A percentile compares a stretch with the other conserved stretches of the same genome.
Evolutionary conservation across 208 protist species (phyloP).

Genomic region (Crithidia fasciculata): DNA sequence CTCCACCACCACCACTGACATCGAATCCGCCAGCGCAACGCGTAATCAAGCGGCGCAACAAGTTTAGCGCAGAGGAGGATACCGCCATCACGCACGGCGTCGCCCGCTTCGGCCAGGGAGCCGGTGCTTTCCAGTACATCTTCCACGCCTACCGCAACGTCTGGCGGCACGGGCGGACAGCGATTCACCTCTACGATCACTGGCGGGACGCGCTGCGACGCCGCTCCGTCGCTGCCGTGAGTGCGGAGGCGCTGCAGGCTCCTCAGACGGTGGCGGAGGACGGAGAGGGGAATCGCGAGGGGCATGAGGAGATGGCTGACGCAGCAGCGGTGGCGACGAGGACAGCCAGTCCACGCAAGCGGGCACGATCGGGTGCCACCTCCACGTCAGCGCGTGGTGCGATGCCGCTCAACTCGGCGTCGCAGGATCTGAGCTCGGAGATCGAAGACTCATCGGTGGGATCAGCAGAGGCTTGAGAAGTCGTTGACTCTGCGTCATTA

Average conservation of each 20-base stretch:
- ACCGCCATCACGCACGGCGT: constrained; percentile 80
- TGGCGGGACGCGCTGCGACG: constrained; percentile 77
- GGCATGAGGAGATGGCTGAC: too few species aligned
- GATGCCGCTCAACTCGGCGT: too few species aligned
- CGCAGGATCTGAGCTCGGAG: constrained; percentile 22
- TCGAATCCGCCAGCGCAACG: neutral
- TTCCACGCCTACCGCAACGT: constrained; percentile 58
- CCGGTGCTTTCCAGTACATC: constrained; percentile 69
- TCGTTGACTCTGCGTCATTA: too few species aligned
- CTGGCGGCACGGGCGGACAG: constrained; percentile 65
- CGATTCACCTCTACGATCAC: constrained; percentile 80
- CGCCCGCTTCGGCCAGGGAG: constrained; percentile 51
- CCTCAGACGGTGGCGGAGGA: neutral
- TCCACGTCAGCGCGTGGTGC: too few species aligned
- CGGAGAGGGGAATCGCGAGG: neutral
- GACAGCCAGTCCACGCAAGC: too few species aligned
- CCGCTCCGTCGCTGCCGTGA: constrained; percentile 27
- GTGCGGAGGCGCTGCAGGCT: neutral
- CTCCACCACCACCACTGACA: neutral
- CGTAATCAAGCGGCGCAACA: constrained; percentile 33
- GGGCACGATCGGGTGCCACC: too few species aligned
- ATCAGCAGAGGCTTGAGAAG: too few species aligned
- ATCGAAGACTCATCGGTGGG: constrained; percentile 32
- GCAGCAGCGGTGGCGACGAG: too few species aligned
- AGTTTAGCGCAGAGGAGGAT: constrained; percentile 76